Percentiles rank a stretch among this genome's conserved stretches.
Evolutionary conservation across 1,139 yeast genomes (phyloP).

Genomic region (Scheffersomyces illinoinensis): DNA sequence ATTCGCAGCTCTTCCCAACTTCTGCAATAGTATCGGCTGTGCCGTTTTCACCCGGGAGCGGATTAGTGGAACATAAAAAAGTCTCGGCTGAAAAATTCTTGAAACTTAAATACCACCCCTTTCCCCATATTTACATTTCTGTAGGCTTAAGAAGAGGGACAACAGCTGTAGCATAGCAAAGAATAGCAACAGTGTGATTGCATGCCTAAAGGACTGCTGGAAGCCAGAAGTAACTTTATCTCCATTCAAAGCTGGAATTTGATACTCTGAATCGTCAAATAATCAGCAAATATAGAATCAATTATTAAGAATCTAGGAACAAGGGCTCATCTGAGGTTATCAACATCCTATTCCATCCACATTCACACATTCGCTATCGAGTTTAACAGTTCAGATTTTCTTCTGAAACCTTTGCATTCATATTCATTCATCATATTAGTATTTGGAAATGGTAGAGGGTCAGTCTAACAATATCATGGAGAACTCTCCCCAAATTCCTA

Average conservation of each 20-base stretch:
- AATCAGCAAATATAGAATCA: too few species aligned
- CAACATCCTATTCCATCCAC: not conserved
- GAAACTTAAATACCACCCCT: not conserved
- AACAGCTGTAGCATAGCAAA: not conserved
- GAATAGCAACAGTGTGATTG: not conserved
- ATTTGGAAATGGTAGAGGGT: not conserved
- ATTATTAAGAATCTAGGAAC: too few species aligned
- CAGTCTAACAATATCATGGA: not conserved
- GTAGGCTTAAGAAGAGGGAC: not conserved
- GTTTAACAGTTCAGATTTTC: not conserved
- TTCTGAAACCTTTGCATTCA: not conserved
- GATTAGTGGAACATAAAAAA: not conserved
- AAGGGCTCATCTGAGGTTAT: too few species aligned
- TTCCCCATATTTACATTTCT: not conserved
- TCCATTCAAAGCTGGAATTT: not conserved
- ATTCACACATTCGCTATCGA: not conserved
- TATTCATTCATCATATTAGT: too few species aligned
- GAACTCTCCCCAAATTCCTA: not conserved
- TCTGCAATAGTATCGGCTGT: not conserved
- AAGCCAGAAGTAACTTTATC: not conserved
- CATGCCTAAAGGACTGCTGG: not conserved
- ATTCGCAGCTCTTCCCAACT: not conserved
- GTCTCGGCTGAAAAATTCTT: not conserved
- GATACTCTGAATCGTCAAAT: too few species aligned
- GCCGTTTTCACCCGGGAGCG: not conserved